Evolutionary conservation across 1,139 yeast genomes (phyloP), one percentile per base, ranked within the genome.

Genomic region (Diutina neorugosa): DNA sequence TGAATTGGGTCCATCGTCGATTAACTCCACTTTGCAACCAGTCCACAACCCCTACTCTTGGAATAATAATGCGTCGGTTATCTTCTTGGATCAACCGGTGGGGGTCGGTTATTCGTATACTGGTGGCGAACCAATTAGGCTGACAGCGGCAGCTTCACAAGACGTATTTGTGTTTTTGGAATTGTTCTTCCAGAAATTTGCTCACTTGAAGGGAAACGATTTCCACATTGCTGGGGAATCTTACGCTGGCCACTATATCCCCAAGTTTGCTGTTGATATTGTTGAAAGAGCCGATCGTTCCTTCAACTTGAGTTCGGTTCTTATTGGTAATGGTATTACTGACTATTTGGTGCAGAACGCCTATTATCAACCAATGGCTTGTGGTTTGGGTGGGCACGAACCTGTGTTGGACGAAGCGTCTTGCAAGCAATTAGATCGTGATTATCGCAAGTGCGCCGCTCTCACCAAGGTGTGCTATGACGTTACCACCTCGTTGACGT

Each of bases 61-160:
- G 90, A 84, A 84, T 65, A 65, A 67, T 63, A 82, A 83, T 62
- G 89, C 90, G 16, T 76, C 82, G 19, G 84, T 84, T 55, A 76
- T 65, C 63, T 79, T 72, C 63, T 73, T 69, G 34, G 57, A 56
- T 53, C 57, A 56, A 52, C 57, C 57, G 4, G 57, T 54, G 12
- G 55, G 56, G 11, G 56, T 54, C 27, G 57, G 57, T 51, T 56
- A 56, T 52, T 54, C 56, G 20, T 56, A 56, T 51, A 53, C 56
- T 21, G 54, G 53, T 5, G 49, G 52, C 9, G 52, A 53, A 16
- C 37, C 27, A 7, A 44, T 56, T 31, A n/a, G 20, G 27, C 51
- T 51, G 47, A 56, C 57, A 2, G 56, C 55, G 4, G 56, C 56
- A n/a, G 57, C 56, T 9, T 54, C 57, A 4, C 50, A 52, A 51